Percentiles rank a stretch among this genome's conserved stretches.
Conservation (phyloP, 2,329 filamentous ascomycete genomes). For the Ambrosiella xylebori region DNA sequence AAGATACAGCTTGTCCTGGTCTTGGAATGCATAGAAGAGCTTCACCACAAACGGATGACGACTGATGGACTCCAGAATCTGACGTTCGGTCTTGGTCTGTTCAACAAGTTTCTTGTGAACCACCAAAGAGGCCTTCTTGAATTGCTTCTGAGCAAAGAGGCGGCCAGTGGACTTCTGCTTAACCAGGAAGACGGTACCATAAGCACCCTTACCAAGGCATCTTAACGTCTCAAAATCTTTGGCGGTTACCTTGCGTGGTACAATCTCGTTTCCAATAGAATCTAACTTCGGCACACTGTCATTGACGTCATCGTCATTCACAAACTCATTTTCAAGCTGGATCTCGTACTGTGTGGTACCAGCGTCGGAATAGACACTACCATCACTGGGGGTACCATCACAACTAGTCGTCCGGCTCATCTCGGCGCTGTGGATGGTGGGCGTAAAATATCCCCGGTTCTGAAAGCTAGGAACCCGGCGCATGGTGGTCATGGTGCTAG, state of each 20-base stretch:
- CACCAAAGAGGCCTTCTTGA: constrained; percentile 88
- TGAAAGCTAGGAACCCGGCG: constrained; percentile 12
- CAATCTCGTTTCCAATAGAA: constrained; percentile 11
- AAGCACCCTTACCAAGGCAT: constrained; percentile 90
- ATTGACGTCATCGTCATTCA: constrained; percentile 20
- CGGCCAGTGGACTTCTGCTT: constrained; percentile 76
- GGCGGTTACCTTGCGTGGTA: constrained; percentile 65
- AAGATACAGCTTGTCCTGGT: constrained; percentile 90
- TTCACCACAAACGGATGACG: constrained; percentile 96
- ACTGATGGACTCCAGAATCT: constrained; percentile 89
- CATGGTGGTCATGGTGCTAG: constrained; percentile 28
- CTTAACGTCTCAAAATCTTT: constrained; percentile 80
- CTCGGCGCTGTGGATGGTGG: constrained; percentile 35
- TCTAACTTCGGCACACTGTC: constrained; percentile 24
- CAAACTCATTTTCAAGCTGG: constrained; percentile 66
- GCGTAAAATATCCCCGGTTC: constrained; percentile 21
- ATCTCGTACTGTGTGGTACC: constrained; percentile 66
- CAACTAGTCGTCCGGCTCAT: constrained; percentile 39
- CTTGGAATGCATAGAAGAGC: constrained; percentile 95
- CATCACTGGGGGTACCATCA: constrained; percentile 35
- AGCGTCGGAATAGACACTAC: constrained; percentile 48
- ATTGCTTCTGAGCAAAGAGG: constrained; percentile 94
- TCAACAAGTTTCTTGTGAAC: constrained; percentile 93
- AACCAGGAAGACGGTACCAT: constrained; percentile 85
- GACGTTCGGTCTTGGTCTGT: constrained; percentile 92